These are phyloP conservation scores for Diddensiella caesifluorescens DNA, from an alignment of 805 yeast species.

Conservation along the genomic window DNA sequence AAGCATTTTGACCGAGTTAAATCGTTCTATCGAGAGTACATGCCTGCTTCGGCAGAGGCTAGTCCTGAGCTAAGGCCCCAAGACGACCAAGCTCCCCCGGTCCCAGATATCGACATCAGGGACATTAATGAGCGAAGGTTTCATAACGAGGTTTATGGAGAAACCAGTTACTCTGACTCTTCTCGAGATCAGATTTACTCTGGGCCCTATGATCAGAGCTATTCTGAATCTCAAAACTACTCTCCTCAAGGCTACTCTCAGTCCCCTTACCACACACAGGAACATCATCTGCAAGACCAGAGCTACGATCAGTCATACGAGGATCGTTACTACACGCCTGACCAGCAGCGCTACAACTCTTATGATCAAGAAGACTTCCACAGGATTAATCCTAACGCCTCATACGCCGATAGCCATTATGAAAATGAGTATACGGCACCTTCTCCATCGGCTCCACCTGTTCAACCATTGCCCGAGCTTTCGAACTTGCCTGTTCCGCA, in stretches of 20 bases:
- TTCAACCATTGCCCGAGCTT: slow-evolving; percentile 18
- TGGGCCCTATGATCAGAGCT: no score
- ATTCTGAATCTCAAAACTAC: no score
- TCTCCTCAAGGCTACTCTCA: no score
- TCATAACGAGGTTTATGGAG: no score
- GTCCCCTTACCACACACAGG: no score
- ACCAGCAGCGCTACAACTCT: slow-evolving; percentile 1
- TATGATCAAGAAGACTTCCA: not conserved
- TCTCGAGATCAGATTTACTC: no score
- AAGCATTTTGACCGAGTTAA: slow-evolving; percentile 26
- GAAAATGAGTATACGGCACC: not conserved
- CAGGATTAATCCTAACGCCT: not conserved
- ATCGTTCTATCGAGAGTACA: slow-evolving; percentile 26
- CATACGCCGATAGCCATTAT: not conserved
- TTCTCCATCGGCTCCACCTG: not conserved
- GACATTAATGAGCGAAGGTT: no score
- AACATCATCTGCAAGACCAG: no score
- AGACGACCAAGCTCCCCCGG: no score
- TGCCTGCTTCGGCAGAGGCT: slow-evolving; percentile 15
- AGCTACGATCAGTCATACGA: no score
- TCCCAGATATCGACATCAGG: no score
- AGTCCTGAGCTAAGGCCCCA: slow-evolving; percentile 6
- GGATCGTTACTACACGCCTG: not conserved
- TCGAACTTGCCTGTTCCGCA: slow-evolving; percentile 24
- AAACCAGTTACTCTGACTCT: no score